Conservation (phyloP, 148 eudicot species). For the Agrostemma githago region DNA sequence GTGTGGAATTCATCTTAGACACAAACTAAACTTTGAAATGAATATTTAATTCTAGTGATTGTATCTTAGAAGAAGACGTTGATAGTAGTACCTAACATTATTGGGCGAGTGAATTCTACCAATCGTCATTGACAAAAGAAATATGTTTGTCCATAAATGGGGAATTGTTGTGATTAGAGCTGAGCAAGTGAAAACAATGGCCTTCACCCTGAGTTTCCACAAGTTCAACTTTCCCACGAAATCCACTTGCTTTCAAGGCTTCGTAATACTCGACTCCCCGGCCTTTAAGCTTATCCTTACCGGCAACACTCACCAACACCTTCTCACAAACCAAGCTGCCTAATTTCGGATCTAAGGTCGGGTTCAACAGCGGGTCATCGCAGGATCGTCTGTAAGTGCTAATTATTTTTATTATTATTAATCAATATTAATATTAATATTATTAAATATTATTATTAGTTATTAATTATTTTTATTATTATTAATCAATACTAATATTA, state of each 20-base stretch:
- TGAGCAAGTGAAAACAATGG: conserved; percentile 39
- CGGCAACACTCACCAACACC: conserved; percentile 38
- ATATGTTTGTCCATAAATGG: conserved; percentile 6
- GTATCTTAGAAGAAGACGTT: no score
- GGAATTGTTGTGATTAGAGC: background rate
- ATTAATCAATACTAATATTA: no score
- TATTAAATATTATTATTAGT: no score
- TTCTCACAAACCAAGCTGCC: conserved; percentile 23
- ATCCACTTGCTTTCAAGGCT: conserved; percentile 23
- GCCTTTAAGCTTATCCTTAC: conserved; percentile 21
- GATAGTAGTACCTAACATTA: no score
- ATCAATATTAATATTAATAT: no score
- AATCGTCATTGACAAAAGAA: conserved; percentile 14
- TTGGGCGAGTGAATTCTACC: no score
- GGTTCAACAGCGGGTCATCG: conserved; percentile 39
- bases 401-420: no score
- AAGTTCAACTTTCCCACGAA: conserved; percentile 31
- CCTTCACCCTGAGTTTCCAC: conserved; percentile 31
- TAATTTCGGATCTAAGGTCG: conserved; percentile 30
- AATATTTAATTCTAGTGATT: no score
- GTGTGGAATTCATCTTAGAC: no score
- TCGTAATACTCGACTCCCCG: conserved; percentile 27
- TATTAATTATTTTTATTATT: no score
- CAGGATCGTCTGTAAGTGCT: no score
- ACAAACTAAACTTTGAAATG: no score